These are phyloP conservation scores for Porogramme epimiltina DNA, from an alignment of 1,284 basidiomycete genomes.

Conservation along the genomic window DNA sequence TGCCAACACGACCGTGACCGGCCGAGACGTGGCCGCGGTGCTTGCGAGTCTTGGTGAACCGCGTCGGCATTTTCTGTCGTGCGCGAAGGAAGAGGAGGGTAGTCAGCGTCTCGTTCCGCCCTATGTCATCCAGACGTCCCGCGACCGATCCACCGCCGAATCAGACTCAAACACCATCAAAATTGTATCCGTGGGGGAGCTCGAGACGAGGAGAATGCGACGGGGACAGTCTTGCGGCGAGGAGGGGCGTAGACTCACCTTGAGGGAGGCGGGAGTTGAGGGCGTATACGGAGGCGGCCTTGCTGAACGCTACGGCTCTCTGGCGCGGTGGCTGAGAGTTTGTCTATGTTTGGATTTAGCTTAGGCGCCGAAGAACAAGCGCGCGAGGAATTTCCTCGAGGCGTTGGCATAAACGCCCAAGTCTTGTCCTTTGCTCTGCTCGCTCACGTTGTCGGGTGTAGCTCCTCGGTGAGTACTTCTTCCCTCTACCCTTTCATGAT, in stretches of 20 bases:
- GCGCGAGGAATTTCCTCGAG: too few species aligned
- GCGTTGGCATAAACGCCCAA: too few species aligned
- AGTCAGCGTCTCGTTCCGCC: conserved; percentile 12
- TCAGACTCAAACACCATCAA: conserved; percentile 27
- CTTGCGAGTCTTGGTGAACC: conserved; percentile 95
- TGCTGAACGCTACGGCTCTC: conserved; percentile 14
- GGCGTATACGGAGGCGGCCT: conserved; percentile 20
- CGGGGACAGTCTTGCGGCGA: conserved; percentile 25
- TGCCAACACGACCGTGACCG: conserved; percentile 99
- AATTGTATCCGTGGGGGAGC: conserved; percentile 34
- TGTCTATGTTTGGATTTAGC: conserved; percentile 35
- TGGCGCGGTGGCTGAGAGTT: conserved; percentile 26
- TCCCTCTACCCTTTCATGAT: conserved; percentile 40
- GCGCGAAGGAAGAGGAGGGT: conserved; percentile 19
- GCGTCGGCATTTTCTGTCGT: conserved; percentile 87
- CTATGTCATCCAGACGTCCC: conserved; percentile 31
- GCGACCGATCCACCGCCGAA: conserved; percentile 51
- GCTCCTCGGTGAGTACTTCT: conserved; percentile 20
- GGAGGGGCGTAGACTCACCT: conserved; percentile 54
- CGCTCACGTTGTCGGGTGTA: conserved; percentile 7
- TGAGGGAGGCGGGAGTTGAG: conserved; percentile 52
- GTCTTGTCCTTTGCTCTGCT: conserved; percentile 7
- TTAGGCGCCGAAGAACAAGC: conserved; percentile 32
- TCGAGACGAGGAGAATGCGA: conserved; percentile 22
- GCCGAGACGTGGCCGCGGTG: conserved; percentile 98